Evolutionary conservation across 169 alveolate species (phyloP).

Genomic region (Eimeria brunetti): DNA sequence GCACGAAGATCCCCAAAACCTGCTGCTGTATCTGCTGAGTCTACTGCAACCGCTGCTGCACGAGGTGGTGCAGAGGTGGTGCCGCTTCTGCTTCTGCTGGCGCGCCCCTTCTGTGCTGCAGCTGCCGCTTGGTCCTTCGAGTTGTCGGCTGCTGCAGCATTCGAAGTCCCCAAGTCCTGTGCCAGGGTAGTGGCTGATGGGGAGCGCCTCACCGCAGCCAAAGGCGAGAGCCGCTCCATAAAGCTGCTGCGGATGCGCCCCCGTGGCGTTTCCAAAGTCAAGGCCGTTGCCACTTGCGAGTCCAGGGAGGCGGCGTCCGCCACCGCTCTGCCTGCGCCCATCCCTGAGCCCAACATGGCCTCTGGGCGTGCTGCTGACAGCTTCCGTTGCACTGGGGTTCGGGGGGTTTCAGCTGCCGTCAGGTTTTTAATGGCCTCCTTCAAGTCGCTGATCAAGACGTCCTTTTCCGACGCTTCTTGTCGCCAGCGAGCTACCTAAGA

Average conservation of each 20-base stretch:
- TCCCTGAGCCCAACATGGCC: not conserved
- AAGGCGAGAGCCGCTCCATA: not conserved
- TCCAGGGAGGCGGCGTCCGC: conserved; percentile 29
- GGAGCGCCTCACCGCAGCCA: not conserved
- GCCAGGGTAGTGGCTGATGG: conserved; percentile 50
- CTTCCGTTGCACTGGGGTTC: conserved; percentile 33
- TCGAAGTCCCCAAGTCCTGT: conserved; percentile 19
- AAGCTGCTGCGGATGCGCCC: conserved; percentile 57
- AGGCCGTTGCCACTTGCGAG: conserved; percentile 16
- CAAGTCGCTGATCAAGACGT: conserved; percentile 11
- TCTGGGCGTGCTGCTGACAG: conserved; percentile 43
- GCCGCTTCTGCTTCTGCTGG: not conserved
- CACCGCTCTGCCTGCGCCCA: not conserved
- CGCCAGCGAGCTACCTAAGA: conserved; percentile 43
- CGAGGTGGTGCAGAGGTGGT: not conserved
- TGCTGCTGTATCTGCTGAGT: not conserved
- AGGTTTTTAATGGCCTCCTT: conserved; percentile 23
- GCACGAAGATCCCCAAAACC: not conserved
- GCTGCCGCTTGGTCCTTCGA: not conserved
- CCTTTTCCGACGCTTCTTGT: conserved; percentile 41
- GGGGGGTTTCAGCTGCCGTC: conserved; percentile 17
- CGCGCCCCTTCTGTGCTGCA: not conserved
- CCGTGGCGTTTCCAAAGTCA: conserved; percentile 31
- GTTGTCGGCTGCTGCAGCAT: not conserved
- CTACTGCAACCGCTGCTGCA: not conserved